Conservation (phyloP, 306 rosid species). For the Cucurbita maxima region DNA sequence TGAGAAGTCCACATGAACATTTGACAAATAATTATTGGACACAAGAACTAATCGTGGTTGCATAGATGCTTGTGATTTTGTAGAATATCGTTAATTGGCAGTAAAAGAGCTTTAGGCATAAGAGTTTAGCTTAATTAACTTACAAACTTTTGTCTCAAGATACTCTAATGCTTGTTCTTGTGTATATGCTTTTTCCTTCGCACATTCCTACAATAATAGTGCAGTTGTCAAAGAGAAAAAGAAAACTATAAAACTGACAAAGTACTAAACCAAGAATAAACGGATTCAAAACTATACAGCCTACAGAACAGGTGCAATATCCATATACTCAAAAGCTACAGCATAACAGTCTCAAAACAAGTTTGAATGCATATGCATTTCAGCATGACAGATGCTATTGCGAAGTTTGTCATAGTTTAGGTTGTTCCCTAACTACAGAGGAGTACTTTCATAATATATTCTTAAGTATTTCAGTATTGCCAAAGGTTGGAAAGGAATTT, state of each 20-base stretch:
- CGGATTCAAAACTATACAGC: neutral
- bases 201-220: constrained; percentile 52
- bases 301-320: neutral
- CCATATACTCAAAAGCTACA: neutral
- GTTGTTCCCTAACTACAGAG: no score
- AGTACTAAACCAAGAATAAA: neutral
- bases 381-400: no score
- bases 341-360: neutral
- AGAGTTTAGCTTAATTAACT: no score
- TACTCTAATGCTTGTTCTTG: constrained; percentile 57
- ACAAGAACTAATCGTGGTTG: no score
- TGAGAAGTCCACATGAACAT: no score
- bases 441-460: neutral
- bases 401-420: no score
- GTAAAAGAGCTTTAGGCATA: no score
- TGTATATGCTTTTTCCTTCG: constrained; percentile 37
- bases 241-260: neutral
- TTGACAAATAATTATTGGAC: no score
- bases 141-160: constrained; percentile 50
- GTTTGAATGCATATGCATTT: neutral
- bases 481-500: neutral
- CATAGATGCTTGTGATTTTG: no score
- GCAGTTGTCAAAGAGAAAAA: constrained; percentile 6
- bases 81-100: no score
- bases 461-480: no score